A percentile compares a stretch with the other conserved stretches of the same genome.
Evolutionary conservation across 495 filamentous ascomycete genomes (phyloP).

Genomic region (Podospora fimiseda): DNA sequence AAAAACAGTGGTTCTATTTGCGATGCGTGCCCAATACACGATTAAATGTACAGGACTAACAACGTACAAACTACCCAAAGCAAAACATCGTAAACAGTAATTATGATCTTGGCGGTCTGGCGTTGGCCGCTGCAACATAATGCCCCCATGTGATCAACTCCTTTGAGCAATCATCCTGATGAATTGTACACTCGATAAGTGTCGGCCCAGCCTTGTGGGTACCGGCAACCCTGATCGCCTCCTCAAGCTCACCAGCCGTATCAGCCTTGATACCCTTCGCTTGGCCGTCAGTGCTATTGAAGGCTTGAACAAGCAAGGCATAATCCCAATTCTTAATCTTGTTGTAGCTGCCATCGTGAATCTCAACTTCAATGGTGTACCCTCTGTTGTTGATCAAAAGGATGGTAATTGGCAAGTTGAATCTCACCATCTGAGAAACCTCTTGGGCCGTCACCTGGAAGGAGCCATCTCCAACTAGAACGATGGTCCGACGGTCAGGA

Average conservation of each 20-base stretch:
- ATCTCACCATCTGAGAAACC: slow-evolving; percentile 25
- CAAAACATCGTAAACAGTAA: not conserved
- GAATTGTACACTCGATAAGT: slow-evolving; percentile 21
- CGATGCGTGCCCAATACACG: no score
- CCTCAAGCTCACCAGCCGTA: slow-evolving; percentile 17
- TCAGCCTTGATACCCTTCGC: slow-evolving; percentile 15
- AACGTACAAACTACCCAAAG: no score
- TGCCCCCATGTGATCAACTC: slow-evolving; percentile 27
- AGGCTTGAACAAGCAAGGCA: slow-evolving; percentile 16
- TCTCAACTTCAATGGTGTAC: slow-evolving; percentile 47
- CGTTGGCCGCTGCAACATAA: slow-evolving; percentile 21
- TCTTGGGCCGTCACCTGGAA: slow-evolving; percentile 29
- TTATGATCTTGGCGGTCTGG: slow-evolving; percentile 10
- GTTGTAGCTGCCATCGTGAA: slow-evolving; percentile 36
- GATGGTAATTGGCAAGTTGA: slow-evolving; percentile 23
- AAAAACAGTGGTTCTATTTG: no score
- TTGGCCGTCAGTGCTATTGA: slow-evolving; percentile 15
- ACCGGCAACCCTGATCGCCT: slow-evolving; percentile 7
- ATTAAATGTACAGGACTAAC: no score
- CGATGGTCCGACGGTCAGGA: slow-evolving; percentile 14
- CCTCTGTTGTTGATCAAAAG: slow-evolving; percentile 42
- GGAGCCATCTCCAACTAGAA: slow-evolving; percentile 24
- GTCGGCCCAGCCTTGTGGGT: slow-evolving; percentile 15
- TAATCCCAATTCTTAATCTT: slow-evolving; percentile 26
- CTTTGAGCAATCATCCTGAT: slow-evolving; percentile 22